Conservation (phyloP, 495 filamentous ascomycete species). For the Xylaria grammica region DNA sequence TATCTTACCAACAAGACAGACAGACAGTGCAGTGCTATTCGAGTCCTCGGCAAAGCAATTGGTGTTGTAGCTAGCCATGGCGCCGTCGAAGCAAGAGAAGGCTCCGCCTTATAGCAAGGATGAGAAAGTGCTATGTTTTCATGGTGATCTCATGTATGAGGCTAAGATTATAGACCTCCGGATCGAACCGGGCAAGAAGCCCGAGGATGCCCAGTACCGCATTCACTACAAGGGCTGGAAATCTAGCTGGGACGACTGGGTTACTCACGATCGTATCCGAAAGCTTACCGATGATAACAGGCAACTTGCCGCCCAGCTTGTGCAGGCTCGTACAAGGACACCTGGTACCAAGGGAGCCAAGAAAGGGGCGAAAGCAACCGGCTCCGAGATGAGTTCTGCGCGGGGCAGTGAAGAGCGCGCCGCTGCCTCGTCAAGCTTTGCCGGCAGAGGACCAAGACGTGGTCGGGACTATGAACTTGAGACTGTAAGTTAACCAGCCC, state of each 20-base stretch:
- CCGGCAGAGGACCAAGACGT: slow-evolving; percentile 71
- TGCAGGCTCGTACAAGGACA: slow-evolving; percentile 59
- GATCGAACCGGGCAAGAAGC: slow-evolving; percentile 67
- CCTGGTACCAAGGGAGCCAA: slow-evolving; percentile 57
- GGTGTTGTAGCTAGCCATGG: slow-evolving; percentile 32
- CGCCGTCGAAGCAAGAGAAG: slow-evolving; percentile 44
- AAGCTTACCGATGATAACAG: slow-evolving; percentile 95
- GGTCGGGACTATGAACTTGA: slow-evolving; percentile 80
- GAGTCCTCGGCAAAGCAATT: neutral
- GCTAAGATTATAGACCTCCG: slow-evolving; percentile 86
- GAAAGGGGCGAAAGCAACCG: slow-evolving; percentile 60
- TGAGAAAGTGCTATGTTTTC: slow-evolving; percentile 95
- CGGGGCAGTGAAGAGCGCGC: slow-evolving; percentile 87
- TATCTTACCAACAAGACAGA: neutral
- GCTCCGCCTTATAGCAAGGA: slow-evolving; percentile 76
- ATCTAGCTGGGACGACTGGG: slow-evolving; percentile 99
- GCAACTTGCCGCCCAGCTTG: slow-evolving; percentile 73
- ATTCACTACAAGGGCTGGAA: slow-evolving; percentile 99
- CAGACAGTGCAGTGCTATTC: neutral
- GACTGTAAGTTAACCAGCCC: slow-evolving; percentile 75
- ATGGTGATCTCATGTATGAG: slow-evolving; percentile 95
- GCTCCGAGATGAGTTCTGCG: slow-evolving; percentile 77
- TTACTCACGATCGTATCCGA: slow-evolving; percentile 88
- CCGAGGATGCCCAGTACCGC: slow-evolving; percentile 79
- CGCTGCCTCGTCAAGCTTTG: slow-evolving; percentile 66